A percentile compares a stretch with the other conserved stretches of the same genome.
These are phyloP conservation scores for Cornus florida DNA, from an alignment of 148 eudicot species.

Conservation along the genomic window DNA sequence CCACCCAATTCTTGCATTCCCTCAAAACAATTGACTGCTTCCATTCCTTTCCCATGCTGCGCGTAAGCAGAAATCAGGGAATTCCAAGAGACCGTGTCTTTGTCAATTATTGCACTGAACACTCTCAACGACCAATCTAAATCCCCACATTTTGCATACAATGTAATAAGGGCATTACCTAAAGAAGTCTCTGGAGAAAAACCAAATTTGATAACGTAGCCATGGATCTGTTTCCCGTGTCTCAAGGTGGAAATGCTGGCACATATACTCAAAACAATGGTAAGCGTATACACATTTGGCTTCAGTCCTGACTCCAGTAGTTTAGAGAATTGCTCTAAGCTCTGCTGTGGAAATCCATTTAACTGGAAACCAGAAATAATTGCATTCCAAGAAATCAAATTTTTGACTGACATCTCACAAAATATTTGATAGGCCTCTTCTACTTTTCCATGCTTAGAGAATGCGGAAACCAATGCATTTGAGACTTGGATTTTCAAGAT, in stretches of 20 bases:
- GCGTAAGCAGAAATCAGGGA: constrained; percentile 73
- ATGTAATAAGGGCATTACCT: constrained; percentile 60
- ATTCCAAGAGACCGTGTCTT: constrained; percentile 69
- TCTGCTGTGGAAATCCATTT: constrained; percentile 45
- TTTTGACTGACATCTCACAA: constrained; percentile 31
- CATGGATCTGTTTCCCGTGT: constrained; percentile 68
- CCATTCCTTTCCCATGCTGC: constrained; percentile 56
- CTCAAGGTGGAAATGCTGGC: constrained; percentile 46
- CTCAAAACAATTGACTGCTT: constrained; percentile 53
- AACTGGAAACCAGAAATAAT: constrained; percentile 57
- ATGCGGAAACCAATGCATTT: constrained; percentile 72
- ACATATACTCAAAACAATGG: constrained; percentile 63
- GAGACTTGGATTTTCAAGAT: constrained; percentile 45
- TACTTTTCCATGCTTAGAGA: constrained; percentile 50
- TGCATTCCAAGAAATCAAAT: constrained; percentile 74
- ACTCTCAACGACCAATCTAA: constrained; percentile 48
- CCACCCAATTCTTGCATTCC: constrained; percentile 42
- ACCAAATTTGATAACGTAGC: constrained; percentile 49
- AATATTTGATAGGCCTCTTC: constrained; percentile 48
- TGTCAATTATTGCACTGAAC: constrained; percentile 43
- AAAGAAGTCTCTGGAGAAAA: constrained; percentile 39
- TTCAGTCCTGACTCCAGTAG: constrained; percentile 31
- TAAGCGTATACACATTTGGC: constrained; percentile 57
- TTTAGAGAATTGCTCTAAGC: constrained; percentile 50
- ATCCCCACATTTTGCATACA: constrained; percentile 67